Conservation (phyloP, 2,329 filamentous ascomycete species). For the Diplodia seriata region DNA sequence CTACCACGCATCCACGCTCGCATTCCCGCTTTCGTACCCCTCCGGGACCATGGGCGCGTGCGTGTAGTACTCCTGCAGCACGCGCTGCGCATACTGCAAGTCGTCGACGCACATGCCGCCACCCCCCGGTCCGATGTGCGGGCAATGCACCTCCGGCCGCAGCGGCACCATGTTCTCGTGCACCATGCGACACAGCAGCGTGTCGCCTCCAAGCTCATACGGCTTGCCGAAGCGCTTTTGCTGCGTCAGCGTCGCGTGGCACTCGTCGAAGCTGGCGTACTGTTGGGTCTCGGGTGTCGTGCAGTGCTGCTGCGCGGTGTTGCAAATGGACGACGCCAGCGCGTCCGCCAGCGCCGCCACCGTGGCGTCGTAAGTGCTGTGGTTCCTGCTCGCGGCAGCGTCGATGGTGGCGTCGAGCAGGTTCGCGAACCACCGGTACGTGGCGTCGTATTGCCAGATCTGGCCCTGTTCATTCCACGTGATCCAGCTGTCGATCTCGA, state of each 20-base stretch:
- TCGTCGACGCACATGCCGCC: constrained; percentile 47
- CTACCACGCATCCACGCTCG: constrained; percentile 29
- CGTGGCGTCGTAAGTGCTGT: neutral
- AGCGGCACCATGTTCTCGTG: constrained; percentile 48
- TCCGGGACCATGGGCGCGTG: constrained; percentile 28
- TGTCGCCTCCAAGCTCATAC: constrained; percentile 48
- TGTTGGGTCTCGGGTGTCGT: constrained; percentile 39
- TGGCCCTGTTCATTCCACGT: constrained; percentile 41
- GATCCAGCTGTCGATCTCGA: constrained; percentile 47
- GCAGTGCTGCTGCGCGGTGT: constrained; percentile 38
- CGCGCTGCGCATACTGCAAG: constrained; percentile 37
- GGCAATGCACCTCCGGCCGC: constrained; percentile 47
- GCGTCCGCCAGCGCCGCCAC: neutral
- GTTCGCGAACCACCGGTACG: constrained; percentile 44
- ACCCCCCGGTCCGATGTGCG: constrained; percentile 45
- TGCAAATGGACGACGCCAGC: constrained; percentile 41
- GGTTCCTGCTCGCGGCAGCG: neutral
- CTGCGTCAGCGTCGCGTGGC: constrained; percentile 41
- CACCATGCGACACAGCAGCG: constrained; percentile 47
- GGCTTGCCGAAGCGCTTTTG: constrained; percentile 43
- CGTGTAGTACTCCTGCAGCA: constrained; percentile 30
- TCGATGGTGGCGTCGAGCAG: constrained; percentile 39
- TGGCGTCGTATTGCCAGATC: constrained; percentile 47
- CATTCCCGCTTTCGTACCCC: constrained; percentile 27
- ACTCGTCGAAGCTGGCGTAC: constrained; percentile 37